A percentile compares a stretch with the other conserved stretches of the same genome.
phyloP scores from a whole-genome alignment of 495 filamentous ascomycete species.

The Durotheca rogersii region DNA sequence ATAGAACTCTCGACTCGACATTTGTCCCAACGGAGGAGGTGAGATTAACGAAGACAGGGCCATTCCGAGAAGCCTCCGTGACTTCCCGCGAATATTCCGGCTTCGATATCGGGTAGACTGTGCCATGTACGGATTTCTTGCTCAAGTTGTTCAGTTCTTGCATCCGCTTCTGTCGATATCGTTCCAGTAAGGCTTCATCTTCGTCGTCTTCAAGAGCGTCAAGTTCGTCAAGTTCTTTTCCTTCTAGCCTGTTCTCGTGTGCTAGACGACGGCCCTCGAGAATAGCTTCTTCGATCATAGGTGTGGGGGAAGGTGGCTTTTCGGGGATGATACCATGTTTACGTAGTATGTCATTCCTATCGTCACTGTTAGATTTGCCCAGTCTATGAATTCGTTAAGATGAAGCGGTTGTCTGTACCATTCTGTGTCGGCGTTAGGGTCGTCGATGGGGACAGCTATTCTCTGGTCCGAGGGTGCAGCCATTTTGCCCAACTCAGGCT shows the following conservation, averaged over 20 bases:
- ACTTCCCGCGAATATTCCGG: conserved; percentile 88
- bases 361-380: conserved; percentile 18
- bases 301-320: conserved; percentile 90
- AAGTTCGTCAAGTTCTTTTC: conserved; percentile 90
- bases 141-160: conserved; percentile 74
- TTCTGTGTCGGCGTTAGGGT: conserved; percentile 97
- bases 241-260: conserved; percentile 87
- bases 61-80: conserved; percentile 79
- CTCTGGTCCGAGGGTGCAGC: conserved; percentile 67
- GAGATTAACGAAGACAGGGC: conserved; percentile 79
- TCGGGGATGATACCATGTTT: conserved; percentile 95
- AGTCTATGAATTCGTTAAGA: too few relatives aligned
- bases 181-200: conserved; percentile 85
- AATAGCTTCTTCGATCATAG: conserved; percentile 94
- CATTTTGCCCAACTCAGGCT: conserved; percentile 53
- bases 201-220: conserved; percentile 89
- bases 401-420: conserved; percentile 70
- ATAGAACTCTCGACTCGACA: conserved; percentile 75
- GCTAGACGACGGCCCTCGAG: conserved; percentile 74
- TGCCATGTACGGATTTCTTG: conserved; percentile 74
- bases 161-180: conserved; percentile 82
- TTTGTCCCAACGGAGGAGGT: conserved; percentile 76
- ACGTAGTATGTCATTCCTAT: conserved; percentile 97
- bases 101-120: conserved; percentile 91
- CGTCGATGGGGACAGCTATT: conserved; percentile 78